Evolutionary conservation across 2,329 filamentous ascomycete species (phyloP).

Genomic region (Aspergillus melleus): DNA sequence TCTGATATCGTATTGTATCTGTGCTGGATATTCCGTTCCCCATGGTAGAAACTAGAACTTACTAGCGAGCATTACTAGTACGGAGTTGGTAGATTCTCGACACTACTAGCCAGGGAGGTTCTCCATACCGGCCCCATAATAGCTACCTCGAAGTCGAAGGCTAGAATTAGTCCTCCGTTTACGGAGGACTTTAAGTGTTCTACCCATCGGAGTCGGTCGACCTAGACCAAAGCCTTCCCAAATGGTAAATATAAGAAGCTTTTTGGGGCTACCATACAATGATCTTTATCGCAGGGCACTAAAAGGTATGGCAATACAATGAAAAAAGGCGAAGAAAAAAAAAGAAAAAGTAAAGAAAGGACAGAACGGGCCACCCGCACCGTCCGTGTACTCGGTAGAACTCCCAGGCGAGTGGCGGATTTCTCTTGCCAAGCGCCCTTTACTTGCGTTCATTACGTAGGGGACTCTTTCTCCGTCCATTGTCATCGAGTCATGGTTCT

Average conservation of each 20-base stretch:
- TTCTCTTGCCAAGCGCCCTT: conserved; percentile 2
- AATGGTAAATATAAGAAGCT: neutral
- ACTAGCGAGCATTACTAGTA: neutral
- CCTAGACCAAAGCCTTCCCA: neutral
- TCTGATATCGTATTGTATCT: too few species aligned
- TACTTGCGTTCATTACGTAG: conserved; percentile 14
- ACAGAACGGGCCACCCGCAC: neutral
- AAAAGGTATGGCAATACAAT: neutral
- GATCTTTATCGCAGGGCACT: neutral
- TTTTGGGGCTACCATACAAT: neutral
- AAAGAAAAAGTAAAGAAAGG: neutral
- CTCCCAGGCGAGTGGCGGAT: neutral
- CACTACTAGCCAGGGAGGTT: neutral
- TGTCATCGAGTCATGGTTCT: conserved; percentile 10
- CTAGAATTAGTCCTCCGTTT: neutral
- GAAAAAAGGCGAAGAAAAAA: neutral
- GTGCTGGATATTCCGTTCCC: too few species aligned
- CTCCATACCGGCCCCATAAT: neutral
- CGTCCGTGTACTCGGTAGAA: too few species aligned
- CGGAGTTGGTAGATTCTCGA: neutral
- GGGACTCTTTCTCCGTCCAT: conserved; percentile 12
- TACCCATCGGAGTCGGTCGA: neutral
- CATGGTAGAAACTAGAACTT: neutral
- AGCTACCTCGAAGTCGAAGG: neutral
- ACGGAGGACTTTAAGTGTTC: too few species aligned